Conservation (phyloP, 139 green algal species). For the Chlamydomonas sp. region DNA sequence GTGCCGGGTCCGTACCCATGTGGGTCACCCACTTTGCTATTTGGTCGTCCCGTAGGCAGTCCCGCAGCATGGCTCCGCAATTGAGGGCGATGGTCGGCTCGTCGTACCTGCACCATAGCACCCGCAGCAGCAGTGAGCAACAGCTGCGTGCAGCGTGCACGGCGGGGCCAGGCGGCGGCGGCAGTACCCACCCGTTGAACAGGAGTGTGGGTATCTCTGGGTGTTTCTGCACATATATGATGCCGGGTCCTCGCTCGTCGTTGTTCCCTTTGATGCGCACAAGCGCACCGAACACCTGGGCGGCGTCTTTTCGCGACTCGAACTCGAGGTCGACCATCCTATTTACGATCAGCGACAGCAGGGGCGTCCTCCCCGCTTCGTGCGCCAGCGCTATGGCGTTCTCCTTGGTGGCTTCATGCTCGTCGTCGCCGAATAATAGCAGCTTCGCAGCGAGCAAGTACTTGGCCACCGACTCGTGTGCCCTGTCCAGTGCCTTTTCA, state of each 20-base stretch:
- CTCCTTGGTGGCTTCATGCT: conserved; percentile 72
- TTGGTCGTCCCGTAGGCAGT: conserved; percentile 82
- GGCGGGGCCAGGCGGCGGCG: neutral
- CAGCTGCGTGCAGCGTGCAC: neutral
- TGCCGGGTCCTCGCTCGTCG: conserved; percentile 64
- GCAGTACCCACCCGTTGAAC: conserved; percentile 70
- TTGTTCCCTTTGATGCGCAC: conserved; percentile 76
- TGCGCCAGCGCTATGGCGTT: conserved; percentile 63
- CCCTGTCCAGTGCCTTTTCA: conserved; percentile 24
- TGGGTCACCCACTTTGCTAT: conserved; percentile 57
- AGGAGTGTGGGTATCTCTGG: conserved; percentile 73
- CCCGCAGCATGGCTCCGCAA: conserved; percentile 87
- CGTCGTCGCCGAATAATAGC: conserved; percentile 76
- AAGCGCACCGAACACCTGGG: conserved; percentile 75
- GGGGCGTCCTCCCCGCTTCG: conserved; percentile 65
- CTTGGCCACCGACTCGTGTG: conserved; percentile 47
- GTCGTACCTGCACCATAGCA: conserved; percentile 66
- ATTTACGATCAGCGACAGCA: conserved; percentile 72
- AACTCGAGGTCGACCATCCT: conserved; percentile 84
- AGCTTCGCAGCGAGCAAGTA: conserved; percentile 71
- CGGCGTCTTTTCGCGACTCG: conserved; percentile 88
- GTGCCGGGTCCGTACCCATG: no score
- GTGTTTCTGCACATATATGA: conserved; percentile 71
- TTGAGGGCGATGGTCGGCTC: conserved; percentile 83
- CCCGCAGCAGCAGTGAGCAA: neutral